Evolutionary conservation across 805 yeast species (phyloP).

Genomic region (Yarrowia phangngaensis): DNA sequence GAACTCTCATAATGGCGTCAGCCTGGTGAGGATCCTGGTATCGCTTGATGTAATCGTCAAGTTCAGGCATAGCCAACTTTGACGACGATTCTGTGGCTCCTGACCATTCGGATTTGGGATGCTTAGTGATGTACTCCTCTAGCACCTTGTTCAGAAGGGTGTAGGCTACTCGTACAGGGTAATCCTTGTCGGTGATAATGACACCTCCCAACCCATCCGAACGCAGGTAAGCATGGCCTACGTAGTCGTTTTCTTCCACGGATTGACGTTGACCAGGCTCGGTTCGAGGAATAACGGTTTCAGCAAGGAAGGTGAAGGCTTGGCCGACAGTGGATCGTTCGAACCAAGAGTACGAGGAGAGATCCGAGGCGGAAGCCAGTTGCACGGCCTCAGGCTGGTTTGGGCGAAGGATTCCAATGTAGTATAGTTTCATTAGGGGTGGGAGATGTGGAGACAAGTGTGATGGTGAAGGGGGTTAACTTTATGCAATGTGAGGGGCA

Average conservation of each 20-base stretch:
- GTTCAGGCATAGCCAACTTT: constrained; percentile 51
- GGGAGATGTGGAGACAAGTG: constrained; percentile 1
- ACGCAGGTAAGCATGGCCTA: constrained; percentile 88
- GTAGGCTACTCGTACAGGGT: constrained; percentile 95
- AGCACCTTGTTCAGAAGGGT: constrained; percentile 83
- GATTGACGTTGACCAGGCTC: constrained; percentile 86
- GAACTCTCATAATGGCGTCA: constrained; percentile 94
- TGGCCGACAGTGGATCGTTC: constrained; percentile 80
- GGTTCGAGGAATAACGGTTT: constrained; percentile 87
- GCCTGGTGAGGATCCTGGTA: constrained; percentile 98
- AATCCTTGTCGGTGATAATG: constrained; percentile 87
- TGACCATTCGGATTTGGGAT: constrained; percentile 70
- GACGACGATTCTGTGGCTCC: constrained; percentile 44
- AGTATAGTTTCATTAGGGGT: constrained; percentile 78
- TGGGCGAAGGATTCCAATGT: constrained; percentile 79
- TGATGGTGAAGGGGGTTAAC: too few species aligned
- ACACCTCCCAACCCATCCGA: constrained; percentile 91
- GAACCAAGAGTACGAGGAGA: constrained; percentile 82
- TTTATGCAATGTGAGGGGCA: too few species aligned
- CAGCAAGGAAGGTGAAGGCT: constrained; percentile 91
- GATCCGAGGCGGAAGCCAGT: constrained; percentile 73
- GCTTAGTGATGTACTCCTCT: constrained; percentile 83
- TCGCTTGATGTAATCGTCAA: constrained; percentile 67
- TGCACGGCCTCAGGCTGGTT: constrained; percentile 59
- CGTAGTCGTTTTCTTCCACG: constrained; percentile 65